A percentile compares a stretch with the other conserved stretches of the same genome.
These are phyloP conservation scores for Ceratobasidium sp. DNA, from an alignment of 1,284 basidiomycete genomes.

Conservation along the genomic window DNA sequence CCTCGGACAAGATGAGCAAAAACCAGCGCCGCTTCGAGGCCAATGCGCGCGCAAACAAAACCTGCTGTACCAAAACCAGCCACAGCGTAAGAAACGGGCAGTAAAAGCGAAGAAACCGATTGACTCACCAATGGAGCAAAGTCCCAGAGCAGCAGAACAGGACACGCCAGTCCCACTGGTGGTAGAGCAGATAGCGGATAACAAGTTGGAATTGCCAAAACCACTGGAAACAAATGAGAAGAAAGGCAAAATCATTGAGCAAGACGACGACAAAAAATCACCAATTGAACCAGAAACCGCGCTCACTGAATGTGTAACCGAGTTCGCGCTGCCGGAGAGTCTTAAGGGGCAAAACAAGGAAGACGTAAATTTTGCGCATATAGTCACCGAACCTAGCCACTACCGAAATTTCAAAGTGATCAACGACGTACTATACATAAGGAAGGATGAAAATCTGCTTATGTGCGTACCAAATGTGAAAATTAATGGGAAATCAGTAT, in stretches of 20 bases:
- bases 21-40: not conserved
- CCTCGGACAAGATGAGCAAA: no score
- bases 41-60: not conserved
- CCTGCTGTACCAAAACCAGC: not conserved
- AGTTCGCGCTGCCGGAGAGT: not conserved
- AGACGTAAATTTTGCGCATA: not conserved
- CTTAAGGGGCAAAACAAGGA: not conserved
- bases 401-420: no score
- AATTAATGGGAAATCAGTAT: not conserved
- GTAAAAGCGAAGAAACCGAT: not conserved
- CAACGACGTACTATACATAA: no score
- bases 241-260: not conserved
- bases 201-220: not conserved
- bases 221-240: not conserved
- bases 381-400: no score
- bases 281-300: not conserved
- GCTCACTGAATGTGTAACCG: not conserved
- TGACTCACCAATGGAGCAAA: not conserved
- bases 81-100: not conserved
- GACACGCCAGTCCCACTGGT: no score
- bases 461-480: slow-evolving; percentile 54
- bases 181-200: not conserved
- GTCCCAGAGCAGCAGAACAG: not conserved
- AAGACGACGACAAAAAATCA: not conserved
- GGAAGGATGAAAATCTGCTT: no score